Base-by-base conservation (phyloP, 2,329 filamentous ascomycete species). In the Ceratocystis harringtonii region DNA sequence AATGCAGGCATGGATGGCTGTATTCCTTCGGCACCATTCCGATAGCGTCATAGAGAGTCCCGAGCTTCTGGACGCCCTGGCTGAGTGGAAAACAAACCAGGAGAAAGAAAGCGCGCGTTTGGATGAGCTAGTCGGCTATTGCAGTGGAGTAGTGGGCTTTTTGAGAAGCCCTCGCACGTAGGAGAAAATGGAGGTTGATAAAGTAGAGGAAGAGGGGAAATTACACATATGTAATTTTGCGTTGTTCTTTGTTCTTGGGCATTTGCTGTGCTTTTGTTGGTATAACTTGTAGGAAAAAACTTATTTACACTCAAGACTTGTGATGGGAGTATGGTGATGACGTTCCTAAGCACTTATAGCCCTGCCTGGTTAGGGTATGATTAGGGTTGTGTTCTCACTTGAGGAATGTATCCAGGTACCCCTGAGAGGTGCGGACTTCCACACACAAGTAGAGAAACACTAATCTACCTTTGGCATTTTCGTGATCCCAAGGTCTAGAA, bases 1-100 rank as follows among this genome's bases (percentile, higher is more conserved):
- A 48, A 88, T 90, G 17, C 92, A 97, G 75, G 90, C 91, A 0
- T 99, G 94, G 92, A 97, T 99, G 91, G 86, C 88, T 1, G 92
- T 97, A 0, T 95, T 97, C 72, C 74, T 99, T 67, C 83, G 86
- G 61, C 77, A 96, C 50, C 92, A 97, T 74, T 82, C 82, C 68
- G 81, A 84, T 69, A 69, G 80, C 45, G 75, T 82, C 52, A 77
- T 77, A 76, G 79, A 76, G 72, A 81, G 71, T 73, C 76, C 78
- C 69, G 71, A 74, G 36, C 74, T 92, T 15, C 78, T 84, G 58
- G 77, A 75, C 1, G 83, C 82, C 60, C 75, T 96, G 68, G 74
- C 75, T 63, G 80, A 81, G 70, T 96, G 90, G 89, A 86, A 86
- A 73, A 75, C 75, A 32, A 84, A 87, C 71, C 88, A 92, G 74